phyloP scores from a whole-genome alignment of 306 rosid genomes.

The Chamaecrista fasciculata region DNA sequence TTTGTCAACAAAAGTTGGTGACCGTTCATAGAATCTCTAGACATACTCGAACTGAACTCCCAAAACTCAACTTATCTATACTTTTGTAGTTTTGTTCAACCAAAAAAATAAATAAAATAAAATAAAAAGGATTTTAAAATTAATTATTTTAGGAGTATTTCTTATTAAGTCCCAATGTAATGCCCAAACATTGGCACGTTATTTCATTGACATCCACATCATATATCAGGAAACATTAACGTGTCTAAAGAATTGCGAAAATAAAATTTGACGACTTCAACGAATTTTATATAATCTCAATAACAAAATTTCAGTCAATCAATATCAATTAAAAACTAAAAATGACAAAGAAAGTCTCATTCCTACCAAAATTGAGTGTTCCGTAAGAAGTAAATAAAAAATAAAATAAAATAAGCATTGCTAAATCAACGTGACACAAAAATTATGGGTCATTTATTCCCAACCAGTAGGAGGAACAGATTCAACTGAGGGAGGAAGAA shows the following conservation, averaged over 20 bases:
- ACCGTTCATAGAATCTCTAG: no score
- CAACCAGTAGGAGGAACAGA: slow-evolving; percentile 37
- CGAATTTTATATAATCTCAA: slow-evolving; percentile 1
- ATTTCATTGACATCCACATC: neutral
- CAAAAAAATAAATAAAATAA: no score
- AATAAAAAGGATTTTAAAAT: no score
- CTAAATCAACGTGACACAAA: neutral
- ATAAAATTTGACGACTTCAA: neutral
- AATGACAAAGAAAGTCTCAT: neutral
- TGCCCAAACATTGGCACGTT: no score
- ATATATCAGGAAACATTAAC: neutral
- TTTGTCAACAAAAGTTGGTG: no score
- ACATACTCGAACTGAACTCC: no score
- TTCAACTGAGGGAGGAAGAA: slow-evolving; percentile 11
- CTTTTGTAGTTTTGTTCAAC: no score
- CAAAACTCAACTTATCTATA: no score
- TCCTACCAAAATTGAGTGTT: neutral
- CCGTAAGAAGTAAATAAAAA: slow-evolving; percentile 11
- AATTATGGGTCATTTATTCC: slow-evolving; percentile 25
- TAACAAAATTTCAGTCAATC: slow-evolving; percentile 23
- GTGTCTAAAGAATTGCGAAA: neutral
- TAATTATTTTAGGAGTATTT: no score
- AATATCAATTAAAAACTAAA: neutral
- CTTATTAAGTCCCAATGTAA: no score
- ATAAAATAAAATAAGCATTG: neutral